phyloP scores from a whole-genome alignment of 495 filamentous ascomycete species.

The Tetracladium setigerum region DNA sequence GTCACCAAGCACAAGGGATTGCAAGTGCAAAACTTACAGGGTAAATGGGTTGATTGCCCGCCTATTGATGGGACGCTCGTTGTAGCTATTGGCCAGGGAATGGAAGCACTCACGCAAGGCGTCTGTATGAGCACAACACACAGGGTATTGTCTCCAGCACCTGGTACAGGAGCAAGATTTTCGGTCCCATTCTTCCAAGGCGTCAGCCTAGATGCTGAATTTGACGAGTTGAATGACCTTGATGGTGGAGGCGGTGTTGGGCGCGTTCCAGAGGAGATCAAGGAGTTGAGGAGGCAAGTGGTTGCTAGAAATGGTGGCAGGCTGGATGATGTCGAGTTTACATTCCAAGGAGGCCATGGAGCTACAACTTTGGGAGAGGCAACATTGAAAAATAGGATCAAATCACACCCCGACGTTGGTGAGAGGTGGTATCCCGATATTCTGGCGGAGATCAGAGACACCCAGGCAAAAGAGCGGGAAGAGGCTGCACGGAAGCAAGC shows the following conservation, averaged over 20 bases:
- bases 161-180: slow-evolving; percentile 65
- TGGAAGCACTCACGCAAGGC: slow-evolving; percentile 85
- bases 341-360: slow-evolving; percentile 52
- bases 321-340: slow-evolving; percentile 71
- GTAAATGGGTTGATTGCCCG: slow-evolving; percentile 74
- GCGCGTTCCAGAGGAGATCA: slow-evolving; percentile 59
- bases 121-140: slow-evolving; percentile 85
- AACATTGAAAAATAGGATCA: slow-evolving; percentile 77
- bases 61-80: slow-evolving; percentile 61
- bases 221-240: slow-evolving; percentile 68
- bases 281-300: slow-evolving; percentile 44
- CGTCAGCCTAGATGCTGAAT: slow-evolving; percentile 72
- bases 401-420: slow-evolving; percentile 86
- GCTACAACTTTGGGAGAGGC: slow-evolving; percentile 72
- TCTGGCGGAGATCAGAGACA: slow-evolving; percentile 38
- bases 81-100: slow-evolving; percentile 85
- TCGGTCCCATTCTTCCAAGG: slow-evolving; percentile 92
- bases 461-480: slow-evolving; percentile 31
- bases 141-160: slow-evolving; percentile 59
- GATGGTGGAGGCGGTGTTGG: slow-evolving; percentile 52
- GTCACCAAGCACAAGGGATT: slow-evolving; percentile 71
- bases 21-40: slow-evolving; percentile 80
- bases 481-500: slow-evolving; percentile 15
- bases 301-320: slow-evolving; percentile 39
- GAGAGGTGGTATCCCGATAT: slow-evolving; percentile 79